Conservation (phyloP, 2,329 filamentous ascomycete genomes). For the Anthostomella pinea region DNA sequence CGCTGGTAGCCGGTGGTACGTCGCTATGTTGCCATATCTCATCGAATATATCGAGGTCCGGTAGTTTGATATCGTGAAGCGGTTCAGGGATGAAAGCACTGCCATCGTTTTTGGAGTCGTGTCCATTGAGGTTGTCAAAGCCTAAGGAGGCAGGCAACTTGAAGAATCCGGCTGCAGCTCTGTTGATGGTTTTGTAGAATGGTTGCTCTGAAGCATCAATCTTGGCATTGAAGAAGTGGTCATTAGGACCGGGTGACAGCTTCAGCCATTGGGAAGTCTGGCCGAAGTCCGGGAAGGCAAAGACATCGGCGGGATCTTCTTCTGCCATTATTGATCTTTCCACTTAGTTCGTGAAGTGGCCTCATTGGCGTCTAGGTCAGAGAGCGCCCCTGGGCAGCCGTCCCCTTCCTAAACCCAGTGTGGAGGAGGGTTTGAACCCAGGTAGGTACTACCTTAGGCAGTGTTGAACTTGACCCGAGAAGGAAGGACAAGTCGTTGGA, state of each 20-base stretch:
- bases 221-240: conserved; percentile 44
- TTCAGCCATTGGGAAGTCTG: conserved; percentile 50
- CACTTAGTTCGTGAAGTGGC: conserved; percentile 6
- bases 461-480: too few relatives aligned
- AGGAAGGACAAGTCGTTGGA: too few relatives aligned
- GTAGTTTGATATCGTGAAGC: conserved; percentile 23
- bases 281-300: conserved; percentile 62
- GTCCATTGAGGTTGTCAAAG: conserved; percentile 6
- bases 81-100: conserved; percentile 10
- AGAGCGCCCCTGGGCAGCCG: too few relatives aligned
- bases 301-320: conserved; percentile 52
- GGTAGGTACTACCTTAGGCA: too few relatives aligned
- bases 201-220: conserved; percentile 29
- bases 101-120: conserved; percentile 10
- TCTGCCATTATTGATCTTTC: conserved; percentile 40
- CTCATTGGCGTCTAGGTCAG: conserved; percentile 13
- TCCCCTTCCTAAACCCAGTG: too few relatives aligned
- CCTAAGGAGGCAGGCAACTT: conserved; percentile 35
- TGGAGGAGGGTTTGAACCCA: too few relatives aligned
- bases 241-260: conserved; percentile 22
- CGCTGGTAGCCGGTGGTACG: conserved; percentile 26
- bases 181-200: conserved; percentile 4
- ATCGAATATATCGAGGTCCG: conserved; percentile 27
- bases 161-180: conserved; percentile 39
- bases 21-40: conserved; percentile 50